Evolutionary conservation across 495 filamentous ascomycete genomes (phyloP).

Genomic region (Aspergillus nanangensis): DNA sequence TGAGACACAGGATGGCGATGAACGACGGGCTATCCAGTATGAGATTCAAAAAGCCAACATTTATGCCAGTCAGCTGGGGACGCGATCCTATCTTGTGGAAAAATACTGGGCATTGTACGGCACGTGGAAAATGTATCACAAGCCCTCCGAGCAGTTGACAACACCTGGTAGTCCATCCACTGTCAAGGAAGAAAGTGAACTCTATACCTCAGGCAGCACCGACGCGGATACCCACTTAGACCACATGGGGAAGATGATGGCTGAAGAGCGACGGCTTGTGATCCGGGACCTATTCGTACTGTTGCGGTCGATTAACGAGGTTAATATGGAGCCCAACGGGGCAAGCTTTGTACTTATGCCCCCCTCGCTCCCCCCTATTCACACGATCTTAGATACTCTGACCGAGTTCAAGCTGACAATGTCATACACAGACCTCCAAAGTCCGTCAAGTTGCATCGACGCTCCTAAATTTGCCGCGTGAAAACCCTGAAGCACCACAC

Average conservation of each 20-base stretch:
- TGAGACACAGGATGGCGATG: slow-evolving; percentile 23
- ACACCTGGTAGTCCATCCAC: slow-evolving; percentile 9
- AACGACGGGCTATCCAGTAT: slow-evolving; percentile 55
- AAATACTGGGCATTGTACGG: slow-evolving; percentile 69
- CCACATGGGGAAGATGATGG: slow-evolving; percentile 51
- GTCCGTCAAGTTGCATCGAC: slow-evolving; percentile 75
- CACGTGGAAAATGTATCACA: slow-evolving; percentile 35
- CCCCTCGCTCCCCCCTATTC: no score
- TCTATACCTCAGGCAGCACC: slow-evolving; percentile 6
- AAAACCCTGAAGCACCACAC: slow-evolving; percentile 35
- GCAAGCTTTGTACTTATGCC: slow-evolving; percentile 55
- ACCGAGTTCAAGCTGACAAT: no score
- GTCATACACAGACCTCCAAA: slow-evolving; percentile 56
- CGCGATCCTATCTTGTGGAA: slow-evolving; percentile 75
- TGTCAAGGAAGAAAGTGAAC: slow-evolving; percentile 15
- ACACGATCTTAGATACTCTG: no score
- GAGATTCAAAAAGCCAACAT: slow-evolving; percentile 87
- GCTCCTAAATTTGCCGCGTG: slow-evolving; percentile 57
- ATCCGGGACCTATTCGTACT: slow-evolving; percentile 70
- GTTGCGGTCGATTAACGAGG: slow-evolving; percentile 64
- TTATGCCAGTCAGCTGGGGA: slow-evolving; percentile 67
- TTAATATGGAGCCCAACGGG: slow-evolving; percentile 80
- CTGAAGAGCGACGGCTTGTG: slow-evolving; percentile 65
- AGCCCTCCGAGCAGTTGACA: slow-evolving; percentile 18
- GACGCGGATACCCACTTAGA: slow-evolving; percentile 36